Base-by-base conservation (phyloP, 2,329 filamentous ascomycete species). In the Teratosphaeria epicoccoides region DNA sequence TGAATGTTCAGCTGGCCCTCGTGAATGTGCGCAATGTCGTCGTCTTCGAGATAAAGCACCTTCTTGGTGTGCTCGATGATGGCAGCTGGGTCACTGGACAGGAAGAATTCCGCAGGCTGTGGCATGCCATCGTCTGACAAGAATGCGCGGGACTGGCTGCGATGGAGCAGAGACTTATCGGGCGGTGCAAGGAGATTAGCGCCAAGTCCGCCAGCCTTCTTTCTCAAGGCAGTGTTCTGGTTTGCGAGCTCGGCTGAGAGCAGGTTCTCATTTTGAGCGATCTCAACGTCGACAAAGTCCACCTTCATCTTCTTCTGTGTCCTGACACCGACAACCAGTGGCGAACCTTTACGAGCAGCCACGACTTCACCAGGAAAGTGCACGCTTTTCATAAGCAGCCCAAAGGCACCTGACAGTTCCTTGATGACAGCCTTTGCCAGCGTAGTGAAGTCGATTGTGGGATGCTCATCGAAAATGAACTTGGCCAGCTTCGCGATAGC, bases 41-140 rank as follows among this genome's bases (percentile, higher is more conserved):
- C 93, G 70, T 98, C 93, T 79, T 98, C 93, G 52, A 98, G 85
- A 78, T 98, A 98, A 73, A 98, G 84, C 59, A 98, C 93, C 82
- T 97, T 98, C 83, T 98, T 98, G 70, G 93, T 98, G 81, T 98
- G 93, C 79, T 98, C 93, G 62, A 98, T 87, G 66, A 98, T 96
- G 66, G 93, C 91, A 43, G 93, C 96, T 17, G 93, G 93, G 73
- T 98, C 93, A 54, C 93, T 98, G 53, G 93, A 98, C 61, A 98
- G 82, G 83, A 97, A 98, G 78, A 98, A 98, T 73, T 98, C 93
- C 64, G 91, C 91, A 57, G 93, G 91, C 81, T 97, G 95, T 61
- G 93, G 93, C 71, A 90, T 86, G 71, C 93, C 93, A 72, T 98
- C 93, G 67, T 98, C 93, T 51, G 91, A 97, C 77, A 98, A 87